A percentile compares a stretch with the other conserved stretches of the same genome.
Evolutionary conservation across 2,329 filamentous ascomycete genomes (phyloP).

Genomic region (Ophiosphaerella herpotricha): DNA sequence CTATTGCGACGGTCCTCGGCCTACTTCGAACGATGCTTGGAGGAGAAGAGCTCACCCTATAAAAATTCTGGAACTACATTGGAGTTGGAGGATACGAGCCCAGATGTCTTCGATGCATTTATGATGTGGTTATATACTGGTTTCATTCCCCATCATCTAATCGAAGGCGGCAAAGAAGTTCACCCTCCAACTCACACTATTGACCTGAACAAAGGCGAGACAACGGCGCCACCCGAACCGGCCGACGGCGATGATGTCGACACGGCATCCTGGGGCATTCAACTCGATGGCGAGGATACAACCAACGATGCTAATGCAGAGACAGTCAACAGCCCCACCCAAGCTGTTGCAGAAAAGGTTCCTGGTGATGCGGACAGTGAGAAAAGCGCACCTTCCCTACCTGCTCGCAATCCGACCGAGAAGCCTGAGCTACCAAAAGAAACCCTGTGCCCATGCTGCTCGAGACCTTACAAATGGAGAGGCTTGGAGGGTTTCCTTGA

Average conservation of each 20-base stretch:
- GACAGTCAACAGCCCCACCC: conserved; percentile 12
- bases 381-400: conserved; percentile 24
- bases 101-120: conserved; percentile 46
- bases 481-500: conserved; percentile 44
- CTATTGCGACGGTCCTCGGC: conserved; percentile 39
- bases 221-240: conserved; percentile 13
- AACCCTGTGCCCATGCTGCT: conserved; percentile 42
- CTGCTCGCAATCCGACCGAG: conserved; percentile 36
- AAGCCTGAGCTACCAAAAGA: conserved; percentile 43
- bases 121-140: conserved; percentile 46
- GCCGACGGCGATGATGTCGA: conserved; percentile 40
- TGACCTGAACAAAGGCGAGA: conserved; percentile 23
- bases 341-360: conserved; percentile 34
- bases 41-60: conserved; percentile 40
- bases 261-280: conserved; percentile 41
- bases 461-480: conserved; percentile 43
- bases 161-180: conserved; percentile 41
- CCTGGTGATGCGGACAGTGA: conserved; percentile 36
- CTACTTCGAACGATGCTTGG: conserved; percentile 38
- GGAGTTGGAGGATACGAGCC: conserved; percentile 39
- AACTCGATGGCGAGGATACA: conserved; percentile 36
- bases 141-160: conserved; percentile 43
- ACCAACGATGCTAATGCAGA: conserved; percentile 19
- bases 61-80: conserved; percentile 30
- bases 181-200: conserved; percentile 34